Conservation (phyloP, 2,329 filamentous ascomycete genomes). For the Xylariaceae sp. region DNA sequence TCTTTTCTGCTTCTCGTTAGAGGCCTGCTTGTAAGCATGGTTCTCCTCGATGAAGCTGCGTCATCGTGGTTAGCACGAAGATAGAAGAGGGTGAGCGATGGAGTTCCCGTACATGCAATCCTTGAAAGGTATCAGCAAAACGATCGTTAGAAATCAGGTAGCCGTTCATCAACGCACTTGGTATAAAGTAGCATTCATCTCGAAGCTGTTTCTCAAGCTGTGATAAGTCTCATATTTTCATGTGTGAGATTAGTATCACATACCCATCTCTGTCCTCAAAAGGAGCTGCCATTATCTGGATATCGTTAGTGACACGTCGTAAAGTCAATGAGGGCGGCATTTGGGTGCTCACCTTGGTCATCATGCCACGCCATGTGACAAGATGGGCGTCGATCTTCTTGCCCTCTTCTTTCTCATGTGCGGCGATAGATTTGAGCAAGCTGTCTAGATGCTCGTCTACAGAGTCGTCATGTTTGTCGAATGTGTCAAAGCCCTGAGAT, state of each 20-base stretch:
- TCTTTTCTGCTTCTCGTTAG: constrained; percentile 55
- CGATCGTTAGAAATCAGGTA: background rate
- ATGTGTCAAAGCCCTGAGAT: constrained; percentile 74
- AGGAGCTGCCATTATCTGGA: constrained; percentile 78
- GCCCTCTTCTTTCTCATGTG: constrained; percentile 65
- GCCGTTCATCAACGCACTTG: constrained; percentile 58
- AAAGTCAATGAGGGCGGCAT: background rate
- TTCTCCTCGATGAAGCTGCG: constrained; percentile 89
- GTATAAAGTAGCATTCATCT: constrained; percentile 92
- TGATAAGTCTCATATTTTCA: too few relatives aligned
- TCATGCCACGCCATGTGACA: constrained; percentile 95
- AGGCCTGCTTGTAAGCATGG: constrained; percentile 64
- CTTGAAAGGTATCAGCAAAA: constrained; percentile 31
- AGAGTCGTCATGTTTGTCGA: constrained; percentile 76
- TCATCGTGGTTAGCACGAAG: constrained; percentile 7
- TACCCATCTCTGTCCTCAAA: constrained; percentile 80
- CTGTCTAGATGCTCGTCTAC: constrained; percentile 85
- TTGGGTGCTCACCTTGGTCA: constrained; percentile 73
- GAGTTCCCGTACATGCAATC: constrained; percentile 50
- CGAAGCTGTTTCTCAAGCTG: constrained; percentile 66
- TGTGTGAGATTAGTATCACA: constrained; percentile 26
- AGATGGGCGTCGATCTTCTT: constrained; percentile 71
- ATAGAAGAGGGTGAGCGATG: background rate
- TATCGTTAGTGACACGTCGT: constrained; percentile 1
- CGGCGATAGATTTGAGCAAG: constrained; percentile 70